phyloP scores from a whole-genome alignment of 192 early-diverging fungal genomes.

The Coemansia sp. region DNA sequence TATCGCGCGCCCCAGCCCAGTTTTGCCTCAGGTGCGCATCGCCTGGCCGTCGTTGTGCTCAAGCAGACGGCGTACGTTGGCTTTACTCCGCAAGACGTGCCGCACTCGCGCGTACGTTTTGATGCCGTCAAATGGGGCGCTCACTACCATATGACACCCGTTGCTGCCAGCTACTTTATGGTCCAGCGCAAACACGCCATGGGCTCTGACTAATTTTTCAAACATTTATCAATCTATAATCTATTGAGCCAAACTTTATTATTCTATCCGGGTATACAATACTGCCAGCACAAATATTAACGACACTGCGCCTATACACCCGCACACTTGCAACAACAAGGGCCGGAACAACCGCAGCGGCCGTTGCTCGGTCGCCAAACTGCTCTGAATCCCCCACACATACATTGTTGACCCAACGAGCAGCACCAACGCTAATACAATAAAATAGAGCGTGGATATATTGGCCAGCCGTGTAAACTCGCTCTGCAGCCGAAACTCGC shows the following conservation, averaged over 20 bases:
- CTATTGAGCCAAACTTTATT: too few species aligned
- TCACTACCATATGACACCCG: slow-evolving; percentile 23
- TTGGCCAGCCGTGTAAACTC: slow-evolving; percentile 11
- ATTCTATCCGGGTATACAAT: not conserved
- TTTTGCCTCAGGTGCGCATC: slow-evolving; percentile 24
- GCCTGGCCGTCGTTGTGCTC: slow-evolving; percentile 27
- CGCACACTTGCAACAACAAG: slow-evolving; percentile 26
- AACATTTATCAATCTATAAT: not conserved
- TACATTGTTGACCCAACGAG: slow-evolving; percentile 22
- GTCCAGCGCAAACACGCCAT: slow-evolving; percentile 19
- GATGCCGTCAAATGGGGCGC: slow-evolving; percentile 27
- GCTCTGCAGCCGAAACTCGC: slow-evolving; percentile 8
- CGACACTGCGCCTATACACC: slow-evolving; percentile 25
- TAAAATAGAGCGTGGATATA: slow-evolving; percentile 21
- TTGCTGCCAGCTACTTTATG: slow-evolving; percentile 33
- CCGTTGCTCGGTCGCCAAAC: slow-evolving; percentile 15
- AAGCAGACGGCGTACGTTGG: slow-evolving; percentile 16
- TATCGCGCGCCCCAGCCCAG: slow-evolving; percentile 21
- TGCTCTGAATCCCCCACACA: slow-evolving; percentile 15
- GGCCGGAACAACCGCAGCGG: slow-evolving; percentile 25
- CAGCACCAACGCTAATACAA: slow-evolving; percentile 20
- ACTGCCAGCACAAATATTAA: slow-evolving; percentile 36
- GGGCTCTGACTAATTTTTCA: not conserved
- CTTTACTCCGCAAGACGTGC: slow-evolving; percentile 3
- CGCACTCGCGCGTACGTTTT: slow-evolving; percentile 31